These are phyloP conservation scores for Huiozyma naganishii DNA, from an alignment of 805 yeast genomes.

Conservation along the genomic window DNA sequence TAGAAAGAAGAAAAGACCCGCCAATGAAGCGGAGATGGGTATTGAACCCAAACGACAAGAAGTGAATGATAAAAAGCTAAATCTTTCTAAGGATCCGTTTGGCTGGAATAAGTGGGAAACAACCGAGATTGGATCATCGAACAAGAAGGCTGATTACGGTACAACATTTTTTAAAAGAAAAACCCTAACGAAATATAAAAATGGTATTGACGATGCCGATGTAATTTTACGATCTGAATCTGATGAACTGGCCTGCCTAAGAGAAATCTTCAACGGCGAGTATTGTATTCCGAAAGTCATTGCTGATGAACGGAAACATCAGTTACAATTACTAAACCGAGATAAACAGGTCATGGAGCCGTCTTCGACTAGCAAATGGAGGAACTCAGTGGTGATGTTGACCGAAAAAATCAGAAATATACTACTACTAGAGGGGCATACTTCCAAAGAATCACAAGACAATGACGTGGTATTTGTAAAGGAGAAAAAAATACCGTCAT, in stretches of 20 bases:
- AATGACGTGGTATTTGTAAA: constrained; percentile 22
- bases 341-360: constrained; percentile 7
- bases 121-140: constrained; percentile 19
- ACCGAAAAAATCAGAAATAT: constrained; percentile 21
- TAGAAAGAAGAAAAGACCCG: constrained; percentile 2
- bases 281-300: constrained; percentile 26
- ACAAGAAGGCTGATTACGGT: constrained; percentile 24
- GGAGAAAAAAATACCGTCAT: constrained; percentile 19
- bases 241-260: constrained; percentile 23
- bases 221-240: constrained; percentile 12
- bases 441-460: constrained; percentile 4
- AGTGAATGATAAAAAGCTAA: not conserved
- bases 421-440: constrained; percentile 1
- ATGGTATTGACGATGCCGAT: constrained; percentile 4
- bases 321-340: constrained; percentile 12
- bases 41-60: not conserved
- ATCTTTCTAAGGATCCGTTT: constrained; percentile 20
- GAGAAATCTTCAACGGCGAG: constrained; percentile 28
- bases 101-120: constrained; percentile 21
- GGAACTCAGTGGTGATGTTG: constrained; percentile 16
- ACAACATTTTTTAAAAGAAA: constrained; percentile 24
- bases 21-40: not conserved
- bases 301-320: constrained; percentile 19
- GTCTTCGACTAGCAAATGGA: constrained; percentile 1
- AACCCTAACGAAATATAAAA: constrained; percentile 3